Conservation (phyloP, 2,329 filamentous ascomycete genomes). For the Ceratocystis papillata region DNA sequence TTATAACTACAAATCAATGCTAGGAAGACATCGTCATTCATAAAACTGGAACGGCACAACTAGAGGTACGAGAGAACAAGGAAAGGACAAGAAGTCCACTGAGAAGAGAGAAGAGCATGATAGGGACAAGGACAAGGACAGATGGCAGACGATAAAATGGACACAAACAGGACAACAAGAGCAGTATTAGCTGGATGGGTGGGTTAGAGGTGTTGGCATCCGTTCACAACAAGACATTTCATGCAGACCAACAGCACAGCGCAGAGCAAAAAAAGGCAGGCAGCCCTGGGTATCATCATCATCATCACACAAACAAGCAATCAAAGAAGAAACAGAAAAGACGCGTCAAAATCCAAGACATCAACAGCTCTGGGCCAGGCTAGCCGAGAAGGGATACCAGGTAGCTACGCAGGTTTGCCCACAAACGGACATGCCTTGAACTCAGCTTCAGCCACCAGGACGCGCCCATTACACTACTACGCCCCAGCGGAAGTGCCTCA, state of each 20-base stretch:
- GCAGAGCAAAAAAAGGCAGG: not conserved
- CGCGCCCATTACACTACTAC: slow-evolving; percentile 31
- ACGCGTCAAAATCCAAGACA: too few relatives aligned
- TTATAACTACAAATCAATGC: slow-evolving; percentile 14
- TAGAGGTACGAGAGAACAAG: not conserved
- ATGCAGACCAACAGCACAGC: not conserved
- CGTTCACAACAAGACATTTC: not conserved
- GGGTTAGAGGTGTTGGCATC: not conserved
- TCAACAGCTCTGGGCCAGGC: not conserved
- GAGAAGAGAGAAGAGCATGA: not conserved
- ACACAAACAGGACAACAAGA: not conserved
- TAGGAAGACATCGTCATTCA: slow-evolving; percentile 9
- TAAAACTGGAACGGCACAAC: not conserved
- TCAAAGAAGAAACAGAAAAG: slow-evolving; percentile 12
- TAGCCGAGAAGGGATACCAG: not conserved
- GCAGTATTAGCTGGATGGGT: not conserved
- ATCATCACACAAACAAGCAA: slow-evolving; percentile 1
- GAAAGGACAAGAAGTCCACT: not conserved
- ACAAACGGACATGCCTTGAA: not conserved
- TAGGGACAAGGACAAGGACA: slow-evolving; percentile 6
- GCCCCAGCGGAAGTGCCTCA: slow-evolving; percentile 46
- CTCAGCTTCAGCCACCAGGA: not conserved
- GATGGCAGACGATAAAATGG: not conserved
- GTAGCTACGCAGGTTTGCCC: not conserved
- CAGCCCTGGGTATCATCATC: slow-evolving; percentile 20